Conservation (phyloP, 768 basidiomycete species). For the Termitomyces sp. region DNA sequence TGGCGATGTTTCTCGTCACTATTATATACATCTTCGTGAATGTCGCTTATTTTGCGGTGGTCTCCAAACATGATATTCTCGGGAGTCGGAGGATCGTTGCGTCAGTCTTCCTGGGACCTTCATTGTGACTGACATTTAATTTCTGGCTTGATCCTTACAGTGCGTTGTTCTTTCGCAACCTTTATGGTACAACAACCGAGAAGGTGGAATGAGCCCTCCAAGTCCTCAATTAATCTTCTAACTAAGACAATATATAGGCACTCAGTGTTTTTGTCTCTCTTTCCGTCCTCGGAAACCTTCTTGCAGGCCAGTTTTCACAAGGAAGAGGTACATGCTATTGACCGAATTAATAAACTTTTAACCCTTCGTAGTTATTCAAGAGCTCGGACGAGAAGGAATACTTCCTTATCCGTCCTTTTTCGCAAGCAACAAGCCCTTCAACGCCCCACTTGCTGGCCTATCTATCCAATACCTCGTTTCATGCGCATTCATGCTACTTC, state of each 20-base stretch:
- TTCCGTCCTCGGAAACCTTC: constrained; percentile 61
- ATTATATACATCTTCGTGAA: constrained; percentile 63
- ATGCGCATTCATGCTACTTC: constrained; percentile 45
- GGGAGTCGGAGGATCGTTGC: constrained; percentile 66
- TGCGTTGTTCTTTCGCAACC: constrained; percentile 70
- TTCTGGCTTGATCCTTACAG: constrained; percentile 23
- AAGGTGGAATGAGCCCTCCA: too few species aligned
- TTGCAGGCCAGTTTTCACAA: constrained; percentile 63
- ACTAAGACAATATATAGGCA: constrained; percentile 31
- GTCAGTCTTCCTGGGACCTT: constrained; percentile 43
- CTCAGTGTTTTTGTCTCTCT: constrained; percentile 61
- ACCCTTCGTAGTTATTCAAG: constrained; percentile 54
- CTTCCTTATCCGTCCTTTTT: constrained; percentile 66
- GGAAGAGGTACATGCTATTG: constrained; percentile 47
- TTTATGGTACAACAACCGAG: constrained; percentile 63
- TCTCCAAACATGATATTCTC: constrained; percentile 66
- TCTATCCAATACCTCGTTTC: constrained; percentile 62
- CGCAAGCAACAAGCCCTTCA: constrained; percentile 68
- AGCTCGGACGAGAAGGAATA: constrained; percentile 69
- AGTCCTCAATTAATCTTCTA: too few species aligned
- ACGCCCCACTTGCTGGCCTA: constrained; percentile 61
- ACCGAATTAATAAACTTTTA: background rate
- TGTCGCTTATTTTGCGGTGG: constrained; percentile 71
- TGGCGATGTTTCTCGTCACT: constrained; percentile 59
- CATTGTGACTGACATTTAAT: too few species aligned